Base-by-base conservation (phyloP, 2,329 filamentous ascomycete species). In the Epichloe elymi region DNA sequence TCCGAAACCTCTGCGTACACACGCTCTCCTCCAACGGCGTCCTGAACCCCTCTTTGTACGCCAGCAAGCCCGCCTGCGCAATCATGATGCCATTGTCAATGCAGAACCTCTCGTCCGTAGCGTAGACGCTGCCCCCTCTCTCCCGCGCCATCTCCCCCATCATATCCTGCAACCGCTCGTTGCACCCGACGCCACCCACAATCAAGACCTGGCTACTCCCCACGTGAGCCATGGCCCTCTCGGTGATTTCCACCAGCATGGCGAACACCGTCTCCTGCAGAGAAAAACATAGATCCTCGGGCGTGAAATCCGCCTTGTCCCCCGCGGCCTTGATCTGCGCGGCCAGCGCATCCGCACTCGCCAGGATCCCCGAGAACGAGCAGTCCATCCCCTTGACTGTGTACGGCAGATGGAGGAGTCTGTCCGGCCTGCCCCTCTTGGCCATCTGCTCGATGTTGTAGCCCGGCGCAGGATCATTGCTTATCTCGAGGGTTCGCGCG, bases 71-170 rank as follows among this genome's bases (percentile, higher is more conserved):
- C 2, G 93, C 93, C 67, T 98, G 91, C 1, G 93, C 93, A 71
- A 98, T 98, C 93, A 98, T 98, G 64, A 98, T 97, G 46, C 93
- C 93, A 61, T 98, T 98, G 68, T 98, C 93, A 60, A 98, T 98
- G 66, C 93, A 98, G 66, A 95, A 98, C 44, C 93, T 77, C 73
- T 98, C 93, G 65, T 98, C 93, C 0, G 91, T 97, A 23, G 93
- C 90, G 69, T 86, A 96, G 3, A 97, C 88, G 61, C 82, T 90
- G 4, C 93, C 93, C 93, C 89, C 88, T 38, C 93, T 74, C 66
- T 95, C 90, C 43, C 74, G 74, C 15, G 90, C 91, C 93, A 98
- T 98, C 45, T 85, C 74, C 88, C 88, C 90, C 93, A 98, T 98
- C 93, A 98, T 98, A 61, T 95, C 82, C 72, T 98, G 93, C 58